Percentiles rank a stretch among this genome's conserved stretches.
phyloP scores from a whole-genome alignment of 2,329 filamentous ascomycete species.

The Scortechinia acanthostroma region DNA sequence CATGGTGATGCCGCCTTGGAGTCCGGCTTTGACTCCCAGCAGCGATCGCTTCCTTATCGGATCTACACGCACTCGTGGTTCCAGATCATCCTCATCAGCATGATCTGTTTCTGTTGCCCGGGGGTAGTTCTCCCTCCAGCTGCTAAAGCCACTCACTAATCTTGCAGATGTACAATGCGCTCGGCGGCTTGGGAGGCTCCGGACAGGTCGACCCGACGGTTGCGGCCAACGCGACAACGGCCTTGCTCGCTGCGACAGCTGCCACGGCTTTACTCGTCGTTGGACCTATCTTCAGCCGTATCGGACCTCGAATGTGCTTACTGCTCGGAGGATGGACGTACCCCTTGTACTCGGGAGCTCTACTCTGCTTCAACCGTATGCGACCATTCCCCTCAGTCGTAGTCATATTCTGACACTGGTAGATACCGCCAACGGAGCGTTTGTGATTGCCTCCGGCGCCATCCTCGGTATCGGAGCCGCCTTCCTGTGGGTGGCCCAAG shows the following conservation, averaged over 20 bases:
- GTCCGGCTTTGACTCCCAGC: too few species aligned
- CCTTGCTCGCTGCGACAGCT: constrained; percentile 30
- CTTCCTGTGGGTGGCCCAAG: constrained; percentile 35
- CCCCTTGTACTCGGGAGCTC: constrained; percentile 31
- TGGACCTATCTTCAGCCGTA: constrained; percentile 29
- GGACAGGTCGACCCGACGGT: constrained; percentile 34
- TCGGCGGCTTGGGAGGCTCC: constrained; percentile 32
- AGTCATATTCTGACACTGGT: neutral
- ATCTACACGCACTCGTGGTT: constrained; percentile 34
- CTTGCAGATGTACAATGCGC: constrained; percentile 36
- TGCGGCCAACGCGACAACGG: constrained; percentile 35
- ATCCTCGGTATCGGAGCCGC: constrained; percentile 34
- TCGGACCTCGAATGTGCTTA: constrained; percentile 31
- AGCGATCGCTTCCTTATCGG: constrained; percentile 7
- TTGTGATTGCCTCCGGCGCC: constrained; percentile 33
- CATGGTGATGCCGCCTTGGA: too few species aligned
- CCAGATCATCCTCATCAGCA: constrained; percentile 35
- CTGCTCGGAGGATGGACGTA: constrained; percentile 35
- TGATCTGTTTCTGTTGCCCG: constrained; percentile 38
- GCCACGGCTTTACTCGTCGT: constrained; percentile 32
- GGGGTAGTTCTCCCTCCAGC: constrained; percentile 15
- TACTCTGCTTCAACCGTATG: constrained; percentile 31
- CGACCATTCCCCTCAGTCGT: neutral
- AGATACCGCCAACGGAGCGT: constrained; percentile 25
- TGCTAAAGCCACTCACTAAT: neutral